Percentiles rank a stretch among this genome's conserved stretches.
Evolutionary conservation across 257 asterid genomes (phyloP).

Genomic region (Nyctanthes arbortristis): DNA sequence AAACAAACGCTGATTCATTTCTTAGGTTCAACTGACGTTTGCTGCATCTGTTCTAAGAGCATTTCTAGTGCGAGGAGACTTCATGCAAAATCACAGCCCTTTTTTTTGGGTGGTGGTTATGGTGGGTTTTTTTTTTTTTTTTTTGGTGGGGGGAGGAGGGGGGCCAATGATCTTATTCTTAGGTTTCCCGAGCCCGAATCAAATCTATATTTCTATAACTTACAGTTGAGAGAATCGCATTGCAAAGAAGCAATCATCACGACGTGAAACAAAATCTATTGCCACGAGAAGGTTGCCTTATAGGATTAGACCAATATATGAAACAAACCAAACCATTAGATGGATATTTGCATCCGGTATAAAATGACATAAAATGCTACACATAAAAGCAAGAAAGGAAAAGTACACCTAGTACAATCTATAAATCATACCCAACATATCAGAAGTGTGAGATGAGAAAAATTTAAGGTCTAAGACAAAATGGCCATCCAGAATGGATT

Average conservation of each 20-base stretch:
- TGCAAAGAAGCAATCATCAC: conserved; percentile 83
- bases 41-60: no score
- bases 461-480: background rate
- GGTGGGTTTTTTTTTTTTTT: no score
- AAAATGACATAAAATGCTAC: background rate
- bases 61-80: no score
- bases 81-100: no score
- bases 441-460: background rate
- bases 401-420: background rate
- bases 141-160: no score
- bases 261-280: conserved; percentile 82
- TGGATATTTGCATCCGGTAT: conserved; percentile 15
- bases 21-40: no score
- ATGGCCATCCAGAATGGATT: background rate
- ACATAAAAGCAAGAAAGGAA: background rate
- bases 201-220: conserved; percentile 30
- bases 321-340: conserved; percentile 16
- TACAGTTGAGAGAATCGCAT: conserved; percentile 84
- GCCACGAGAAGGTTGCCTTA: conserved; percentile 89
- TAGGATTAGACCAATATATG: conserved; percentile 64
- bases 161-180: no score
- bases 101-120: no score
- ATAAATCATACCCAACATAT: background rate
- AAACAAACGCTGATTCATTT: no score
- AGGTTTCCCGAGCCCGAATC: no score